Percentiles rank a stretch among this genome's conserved stretches.
phyloP scores from a whole-genome alignment of 129 eudicot genomes.

The Saposhnikovia divaricata region DNA sequence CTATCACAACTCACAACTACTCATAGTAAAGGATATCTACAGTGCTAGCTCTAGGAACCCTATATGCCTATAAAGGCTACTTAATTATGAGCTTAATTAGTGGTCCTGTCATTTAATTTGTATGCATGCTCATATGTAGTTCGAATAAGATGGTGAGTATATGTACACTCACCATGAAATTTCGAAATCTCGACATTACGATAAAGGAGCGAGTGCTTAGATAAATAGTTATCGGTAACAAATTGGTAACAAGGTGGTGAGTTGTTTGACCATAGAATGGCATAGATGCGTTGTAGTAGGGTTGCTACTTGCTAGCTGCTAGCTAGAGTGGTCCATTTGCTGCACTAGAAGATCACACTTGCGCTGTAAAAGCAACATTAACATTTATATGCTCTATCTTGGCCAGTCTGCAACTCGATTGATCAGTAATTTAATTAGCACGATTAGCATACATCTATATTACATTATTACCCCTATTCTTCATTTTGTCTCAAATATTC shows the following conservation, averaged over 20 bases:
- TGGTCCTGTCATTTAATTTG: background rate
- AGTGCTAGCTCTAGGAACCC: background rate
- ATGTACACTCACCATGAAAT: no score
- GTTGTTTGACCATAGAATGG: background rate
- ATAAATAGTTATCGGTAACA: no score
- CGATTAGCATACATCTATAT: background rate
- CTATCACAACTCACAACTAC: conserved; percentile 5
- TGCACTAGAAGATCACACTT: background rate
- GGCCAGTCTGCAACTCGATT: background rate
- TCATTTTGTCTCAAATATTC: no score
- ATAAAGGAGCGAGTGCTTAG: no score
- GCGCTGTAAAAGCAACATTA: background rate
- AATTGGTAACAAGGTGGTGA: background rate
- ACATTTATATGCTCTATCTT: background rate
- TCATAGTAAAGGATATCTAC: background rate
- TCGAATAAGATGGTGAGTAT: background rate
- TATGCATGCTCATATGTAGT: background rate
- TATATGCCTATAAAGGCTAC: background rate
- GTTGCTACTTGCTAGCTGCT: background rate
- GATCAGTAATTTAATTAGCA: background rate
- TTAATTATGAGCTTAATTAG: background rate
- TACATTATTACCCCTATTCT: no score
- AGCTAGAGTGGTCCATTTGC: conserved; percentile 5
- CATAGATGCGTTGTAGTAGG: background rate
- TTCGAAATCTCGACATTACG: no score